Base-by-base conservation (phyloP, 169 alveolate species). In the Eimeria tenella region DNA sequence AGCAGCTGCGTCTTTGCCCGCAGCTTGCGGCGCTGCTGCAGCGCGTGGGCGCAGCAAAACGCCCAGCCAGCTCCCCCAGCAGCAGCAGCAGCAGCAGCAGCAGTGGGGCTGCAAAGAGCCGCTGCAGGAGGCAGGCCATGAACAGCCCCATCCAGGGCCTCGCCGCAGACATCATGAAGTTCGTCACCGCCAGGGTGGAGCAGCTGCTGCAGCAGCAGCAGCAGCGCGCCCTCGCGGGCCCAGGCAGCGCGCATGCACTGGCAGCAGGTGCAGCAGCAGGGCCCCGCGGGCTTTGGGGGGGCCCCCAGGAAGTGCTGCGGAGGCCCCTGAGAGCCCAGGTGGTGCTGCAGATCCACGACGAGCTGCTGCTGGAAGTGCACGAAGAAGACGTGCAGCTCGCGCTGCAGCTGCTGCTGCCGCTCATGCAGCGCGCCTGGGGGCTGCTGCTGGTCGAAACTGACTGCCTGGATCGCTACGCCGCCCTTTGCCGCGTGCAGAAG, bases 61-160 rank as follows among this genome's bases (percentile, higher is more conserved):
- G 68, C 50, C 68, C 68, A 9, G 17, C n/a, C 65, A 73, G 83
- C 83, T 15, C 19, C 58, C 17, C 21, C 75, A 15, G 21, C 83
- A 25, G 83, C 83, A 25, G 58, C 60, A 31, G 83, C 60, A 7
- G 31, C n/a, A 73, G 83, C 83, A 77, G 65, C 87, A 77, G 52
- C 50, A 53, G 68, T 5, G 53, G 65, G 49, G 50, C 68, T 65
- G 53, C 60, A 4, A 68, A 89, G 19, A 93, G 91, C 88, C 94
- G 94, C 93, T 90, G 94, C 63, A 95, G 93, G 73, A 74, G 97
- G 25, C 93, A 93, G 23, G 95, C 97, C 56, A 96, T 96, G 97
- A 96, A 96, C 68, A 95, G 97, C 53, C 97, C 97, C 52, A 95
- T 96, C 58, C 97, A 96, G 91, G 97, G 97, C 17, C 95, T 95